Evolutionary conservation across 768 basidiomycete species (phyloP), one percentile per base, ranked within the genome.

Genomic region (Gloeostereum incarnatum): DNA sequence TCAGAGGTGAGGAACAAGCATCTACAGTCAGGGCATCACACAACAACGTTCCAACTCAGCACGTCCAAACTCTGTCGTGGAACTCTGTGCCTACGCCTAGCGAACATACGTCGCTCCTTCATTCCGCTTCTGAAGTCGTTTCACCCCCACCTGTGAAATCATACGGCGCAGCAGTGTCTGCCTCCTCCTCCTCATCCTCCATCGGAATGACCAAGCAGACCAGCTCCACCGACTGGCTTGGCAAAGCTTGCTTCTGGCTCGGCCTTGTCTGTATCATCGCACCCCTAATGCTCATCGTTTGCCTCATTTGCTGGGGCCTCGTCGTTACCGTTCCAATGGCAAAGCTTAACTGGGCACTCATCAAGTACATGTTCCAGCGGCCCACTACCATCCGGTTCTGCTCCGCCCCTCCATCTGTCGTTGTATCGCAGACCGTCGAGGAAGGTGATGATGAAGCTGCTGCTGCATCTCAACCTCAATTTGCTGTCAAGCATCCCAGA

Each of bases 291-390:
- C 71, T 96, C 38, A 40, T 85, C 44, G 88, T 90, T 20, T 96
- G 91, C 57, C 51, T 88, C 45, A 62, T 90, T 36, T 98, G 96
- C 62, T 99, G 93, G 92, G 91, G 71, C n/a, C 69, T 91, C 43
- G 80, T 99, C 43, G 71, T 99, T 55, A 87, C 93, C 40, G 86
- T 99, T 46, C 96, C 96, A 3, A 99, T 99, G 96, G 96, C 93
- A 22, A 94, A 85, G 56, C 72, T 99, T 36, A 89, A 81, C 48
- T 98, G 94, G 94, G 88, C 78, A n/a, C 72, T 99, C 31, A 71
- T 98, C 53, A 78, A 81, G 32, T 73, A 87, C 55, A 69, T 99
- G 36, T 79, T 81, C 52, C 59, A 69, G 38, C 79, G 81, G 43
- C 92, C 96, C 0, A 79, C 81, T 21, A 70, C 71, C 27, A 83